Percentiles rank a stretch among this genome's conserved stretches.
These are phyloP conservation scores for Capniomyces stellatus DNA, from an alignment of 371 early-diverging fungal species.

Conservation along the genomic window DNA sequence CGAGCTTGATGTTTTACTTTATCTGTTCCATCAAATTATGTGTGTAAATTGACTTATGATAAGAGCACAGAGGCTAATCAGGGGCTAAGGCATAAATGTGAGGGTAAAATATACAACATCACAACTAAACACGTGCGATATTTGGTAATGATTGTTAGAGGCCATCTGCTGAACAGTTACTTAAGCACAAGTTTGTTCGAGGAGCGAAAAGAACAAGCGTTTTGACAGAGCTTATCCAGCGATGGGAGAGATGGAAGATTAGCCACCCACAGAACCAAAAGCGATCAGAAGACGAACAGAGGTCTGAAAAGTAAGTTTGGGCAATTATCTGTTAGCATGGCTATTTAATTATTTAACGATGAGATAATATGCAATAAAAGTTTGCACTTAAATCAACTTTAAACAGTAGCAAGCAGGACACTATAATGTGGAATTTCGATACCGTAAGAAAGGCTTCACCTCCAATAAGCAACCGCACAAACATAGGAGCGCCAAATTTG, in stretches of 20 bases:
- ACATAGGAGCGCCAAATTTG: background rate
- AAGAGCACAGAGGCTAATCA: too few relatives aligned
- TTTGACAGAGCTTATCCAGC: conserved; percentile 65
- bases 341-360: background rate
- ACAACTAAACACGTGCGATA: too few relatives aligned
- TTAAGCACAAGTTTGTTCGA: conserved; percentile 78
- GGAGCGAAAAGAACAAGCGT: conserved; percentile 58
- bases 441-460: conserved; percentile 19
- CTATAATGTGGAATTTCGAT: conserved; percentile 22
- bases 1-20: too few relatives aligned
- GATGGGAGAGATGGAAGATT: conserved; percentile 48
- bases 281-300: conserved; percentile 4
- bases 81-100: too few relatives aligned
- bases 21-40: too few relatives aligned
- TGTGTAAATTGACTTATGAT: too few relatives aligned
- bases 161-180: conserved; percentile 73
- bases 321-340: conserved; percentile 6
- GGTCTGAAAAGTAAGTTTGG: conserved; percentile 4
- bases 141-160: conserved; percentile 30
- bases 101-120: too few relatives aligned
- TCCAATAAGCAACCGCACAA: conserved; percentile 3
- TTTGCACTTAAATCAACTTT: background rate
- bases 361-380: too few relatives aligned
- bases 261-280: conserved; percentile 12
- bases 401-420: background rate